Base-by-base conservation (phyloP, 1,284 basidiomycete genomes). In the Cystobasidiaceae sp. region DNA sequence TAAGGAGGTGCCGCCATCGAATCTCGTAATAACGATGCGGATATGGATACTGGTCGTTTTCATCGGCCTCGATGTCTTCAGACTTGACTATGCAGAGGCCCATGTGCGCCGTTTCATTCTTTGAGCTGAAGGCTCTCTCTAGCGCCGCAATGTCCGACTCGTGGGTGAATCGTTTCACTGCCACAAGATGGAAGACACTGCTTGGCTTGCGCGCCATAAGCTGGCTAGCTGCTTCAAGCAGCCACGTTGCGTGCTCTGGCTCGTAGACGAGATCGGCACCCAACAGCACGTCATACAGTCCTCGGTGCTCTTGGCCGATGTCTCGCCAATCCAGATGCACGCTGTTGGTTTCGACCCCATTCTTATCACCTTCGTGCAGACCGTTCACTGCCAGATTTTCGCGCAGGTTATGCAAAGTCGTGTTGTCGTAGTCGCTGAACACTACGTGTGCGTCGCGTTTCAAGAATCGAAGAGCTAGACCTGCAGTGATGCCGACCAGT, bases 201-300 rank as follows among this genome's bases (percentile, higher is more conserved):
- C 23, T 5, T 21, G 28, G 34, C 1, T 33, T 34, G 11, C 27
- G 23, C 2, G 19, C 54, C n/a, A 64, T 28, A 4, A 56, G 28
- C n/a, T 27, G 13, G 6, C 34, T 23, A 5, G 56, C 51, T 39
- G 56, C 61, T 8, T 30, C 27, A 41, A 37, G n/a, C 15, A 64
- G n/a, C 3, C 55, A 32, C 17, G 17, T 17, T 30, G 34, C 51
- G 32, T 64, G 61, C 43, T 46, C 61, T 6, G 34, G 61, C 27
- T 64, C 61, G 33, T 64, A 64, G 5, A 64, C 61, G 19, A 64
- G 33, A 39, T 64, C 61, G 13, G 61, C 61, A n/a, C 61, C 61
- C 15, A 64, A 32, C 13, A 64, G 25, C 4, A 56, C 27, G 21
- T 64, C 52, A 33, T 33, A 64, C 11, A 21, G 8, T 11, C 30